Evolutionary conservation across 1,284 basidiomycete genomes (phyloP).

Genomic region (Tausonia pullulans): DNA sequence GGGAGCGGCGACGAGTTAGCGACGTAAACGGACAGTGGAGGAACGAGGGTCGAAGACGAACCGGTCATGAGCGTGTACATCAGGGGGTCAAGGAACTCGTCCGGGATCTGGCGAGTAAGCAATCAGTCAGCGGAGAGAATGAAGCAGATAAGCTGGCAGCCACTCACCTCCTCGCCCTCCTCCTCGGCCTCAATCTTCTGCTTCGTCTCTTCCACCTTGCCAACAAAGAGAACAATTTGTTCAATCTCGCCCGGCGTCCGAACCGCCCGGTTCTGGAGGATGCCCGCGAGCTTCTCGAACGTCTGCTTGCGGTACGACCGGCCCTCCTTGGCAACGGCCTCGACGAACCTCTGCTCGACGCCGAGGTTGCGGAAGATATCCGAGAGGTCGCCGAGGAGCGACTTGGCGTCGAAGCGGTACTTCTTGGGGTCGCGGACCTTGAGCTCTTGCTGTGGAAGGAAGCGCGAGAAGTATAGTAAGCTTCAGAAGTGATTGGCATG

Average conservation of each 20-base stretch:
- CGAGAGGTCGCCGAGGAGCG: slow-evolving; percentile 73
- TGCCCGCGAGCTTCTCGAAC: slow-evolving; percentile 68
- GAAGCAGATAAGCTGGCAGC: no score
- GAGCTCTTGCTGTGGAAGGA: slow-evolving; percentile 46
- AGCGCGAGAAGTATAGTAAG: not conserved
- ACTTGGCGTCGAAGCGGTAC: slow-evolving; percentile 77
- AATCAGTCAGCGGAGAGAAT: not conserved
- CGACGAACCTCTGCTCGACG: slow-evolving; percentile 66
- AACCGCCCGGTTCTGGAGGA: slow-evolving; percentile 54
- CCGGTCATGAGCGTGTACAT: slow-evolving; percentile 78
- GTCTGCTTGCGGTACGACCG: slow-evolving; percentile 77
- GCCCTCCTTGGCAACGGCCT: slow-evolving; percentile 83
- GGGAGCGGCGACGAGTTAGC: no score
- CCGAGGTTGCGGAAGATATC: slow-evolving; percentile 87
- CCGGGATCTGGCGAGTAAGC: slow-evolving; percentile 47
- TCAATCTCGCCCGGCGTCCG: slow-evolving; percentile 74
- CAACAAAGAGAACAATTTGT: slow-evolving; percentile 58
- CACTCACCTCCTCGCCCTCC: slow-evolving; percentile 55
- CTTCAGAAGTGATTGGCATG: no score
- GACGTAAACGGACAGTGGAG: no score
- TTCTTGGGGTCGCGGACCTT: slow-evolving; percentile 79
- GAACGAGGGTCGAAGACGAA: no score
- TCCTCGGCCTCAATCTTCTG: slow-evolving; percentile 65
- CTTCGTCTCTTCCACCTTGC: slow-evolving; percentile 73
- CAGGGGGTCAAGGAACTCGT: slow-evolving; percentile 66